Evolutionary conservation across 73 alveolate species (phyloP).

Genomic region (Paraurostyla sp.): DNA sequence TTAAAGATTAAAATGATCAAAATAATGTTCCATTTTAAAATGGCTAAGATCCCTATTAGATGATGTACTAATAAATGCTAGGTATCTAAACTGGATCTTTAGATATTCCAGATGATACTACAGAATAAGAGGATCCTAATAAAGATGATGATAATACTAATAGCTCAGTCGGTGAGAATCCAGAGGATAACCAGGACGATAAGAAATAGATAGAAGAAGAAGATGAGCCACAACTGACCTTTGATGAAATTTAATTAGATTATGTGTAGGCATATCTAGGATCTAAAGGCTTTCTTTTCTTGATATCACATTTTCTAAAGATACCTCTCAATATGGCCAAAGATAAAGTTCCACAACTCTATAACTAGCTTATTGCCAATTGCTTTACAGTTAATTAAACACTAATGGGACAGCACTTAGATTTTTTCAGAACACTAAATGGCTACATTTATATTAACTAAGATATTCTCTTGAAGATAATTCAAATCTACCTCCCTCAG

Average conservation of each 20-base stretch:
- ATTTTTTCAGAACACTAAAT: not conserved
- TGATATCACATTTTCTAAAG: not conserved
- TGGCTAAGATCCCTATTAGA: constrained; percentile 21
- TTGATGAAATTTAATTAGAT: not conserved
- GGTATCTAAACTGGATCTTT: not conserved
- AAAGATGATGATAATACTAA: not conserved
- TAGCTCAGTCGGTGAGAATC: not conserved
- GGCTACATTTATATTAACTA: not conserved
- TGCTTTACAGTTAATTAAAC: not conserved
- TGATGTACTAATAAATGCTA: not conserved
- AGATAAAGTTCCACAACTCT: not conserved
- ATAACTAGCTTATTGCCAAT: not conserved
- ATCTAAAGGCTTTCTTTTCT: no score
- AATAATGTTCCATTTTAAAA: not conserved
- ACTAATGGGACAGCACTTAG: not conserved
- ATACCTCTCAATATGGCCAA: not conserved
- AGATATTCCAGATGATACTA: constrained; percentile 14
- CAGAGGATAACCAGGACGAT: not conserved
- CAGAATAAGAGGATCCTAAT: not conserved
- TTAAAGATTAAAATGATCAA: not conserved
- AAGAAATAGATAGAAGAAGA: not conserved
- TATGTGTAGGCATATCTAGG: not conserved
- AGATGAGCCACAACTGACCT: not conserved
- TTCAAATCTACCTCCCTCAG: not conserved
- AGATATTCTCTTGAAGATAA: not conserved